These are phyloP conservation scores for Heliophila coronopifolia DNA, from an alignment of 441 rosid species.

Conservation along the genomic window DNA sequence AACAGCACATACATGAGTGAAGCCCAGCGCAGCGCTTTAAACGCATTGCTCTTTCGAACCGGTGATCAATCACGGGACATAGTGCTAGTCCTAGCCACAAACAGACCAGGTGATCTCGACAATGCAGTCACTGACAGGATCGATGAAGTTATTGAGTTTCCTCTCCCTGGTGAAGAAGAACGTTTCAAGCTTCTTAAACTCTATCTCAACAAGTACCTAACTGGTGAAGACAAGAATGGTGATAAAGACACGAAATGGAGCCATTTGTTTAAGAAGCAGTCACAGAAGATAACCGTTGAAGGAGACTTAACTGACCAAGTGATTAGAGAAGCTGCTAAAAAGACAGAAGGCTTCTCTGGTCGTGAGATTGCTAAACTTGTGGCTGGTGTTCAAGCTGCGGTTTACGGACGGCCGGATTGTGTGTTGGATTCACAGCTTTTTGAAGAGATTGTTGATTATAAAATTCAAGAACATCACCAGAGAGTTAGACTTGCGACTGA, in stretches of 20 bases:
- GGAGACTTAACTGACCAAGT: conserved; percentile 63
- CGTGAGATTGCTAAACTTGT: conserved; percentile 77
- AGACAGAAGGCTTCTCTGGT: conserved; percentile 78
- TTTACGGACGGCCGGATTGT: conserved; percentile 72
- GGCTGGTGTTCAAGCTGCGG: conserved; percentile 86
- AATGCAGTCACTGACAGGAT: conserved; percentile 86
- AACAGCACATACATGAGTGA: conserved; percentile 96
- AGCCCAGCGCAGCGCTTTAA: conserved; percentile 93
- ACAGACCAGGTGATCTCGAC: conserved; percentile 91
- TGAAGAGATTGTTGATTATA: conserved; percentile 79
- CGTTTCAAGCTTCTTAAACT: conserved; percentile 78
- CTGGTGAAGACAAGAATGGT: conserved; percentile 62
- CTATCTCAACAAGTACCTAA: conserved; percentile 77
- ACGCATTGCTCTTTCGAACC: conserved; percentile 85
- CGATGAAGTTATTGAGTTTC: conserved; percentile 83
- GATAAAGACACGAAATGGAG: no score
- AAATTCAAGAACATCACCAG: conserved; percentile 80
- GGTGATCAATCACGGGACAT: conserved; percentile 94
- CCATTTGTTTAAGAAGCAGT: conserved; percentile 51
- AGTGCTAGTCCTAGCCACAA: conserved; percentile 88
- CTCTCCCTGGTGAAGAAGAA: conserved; percentile 76
- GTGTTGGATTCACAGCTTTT: conserved; percentile 59
- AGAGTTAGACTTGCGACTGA: conserved; percentile 65
- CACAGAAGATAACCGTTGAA: conserved; percentile 62
- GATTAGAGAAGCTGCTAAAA: conserved; percentile 68